Base-by-base conservation (phyloP, 257 asterid species). In the Fraxinus pennsylvanica region DNA sequence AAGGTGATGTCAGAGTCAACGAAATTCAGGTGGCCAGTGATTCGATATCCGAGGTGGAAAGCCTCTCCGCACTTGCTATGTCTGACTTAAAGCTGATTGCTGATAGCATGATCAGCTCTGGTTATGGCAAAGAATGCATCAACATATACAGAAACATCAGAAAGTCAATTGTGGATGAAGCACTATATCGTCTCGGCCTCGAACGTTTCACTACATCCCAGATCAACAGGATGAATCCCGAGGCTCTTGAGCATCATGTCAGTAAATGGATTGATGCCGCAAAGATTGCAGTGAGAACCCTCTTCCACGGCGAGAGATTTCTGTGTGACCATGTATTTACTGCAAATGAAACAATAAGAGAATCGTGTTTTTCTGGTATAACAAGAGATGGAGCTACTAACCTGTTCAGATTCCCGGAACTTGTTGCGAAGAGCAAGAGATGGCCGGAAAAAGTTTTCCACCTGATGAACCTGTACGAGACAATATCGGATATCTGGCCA, bases 61-160 rank as follows among this genome's bases (percentile, higher is more conserved):
- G 76, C 0, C 78, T 76, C 32, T 78, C 89, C 2, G 50, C 45
- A 14, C 69, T 68, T 12, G 89, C 90, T 78, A 81, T 89, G 89
- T 65, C 82, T 65, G 95, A 89, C 81, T 80, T 92, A 39, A 86
- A 82, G 83, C 19, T 81, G 88, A 92, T 90, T 13, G 91, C 90
- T 2, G 91, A 88, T 35, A 84, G 88, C 80, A 91, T 92, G 97
- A 89, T 87, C 71, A 59, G 81, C 27, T 80, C 90, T 0, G 96
- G 97, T 12, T 91, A 91, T 72, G 85, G 89, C 66, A 87, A 83
- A 71, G 97, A 92, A 72, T 91, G 97, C 47, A 65, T 84, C 12
- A 85, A 85, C 3, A 83, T 87, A 29, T 91, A 91, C 87, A 85
- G 74, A 80, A 61, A 79, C 38, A 77, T 81, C 19, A 74, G 97